Evolutionary conservation across 176 grass and related monocot species (phyloP).

Genomic region (Stipa capillata): DNA sequence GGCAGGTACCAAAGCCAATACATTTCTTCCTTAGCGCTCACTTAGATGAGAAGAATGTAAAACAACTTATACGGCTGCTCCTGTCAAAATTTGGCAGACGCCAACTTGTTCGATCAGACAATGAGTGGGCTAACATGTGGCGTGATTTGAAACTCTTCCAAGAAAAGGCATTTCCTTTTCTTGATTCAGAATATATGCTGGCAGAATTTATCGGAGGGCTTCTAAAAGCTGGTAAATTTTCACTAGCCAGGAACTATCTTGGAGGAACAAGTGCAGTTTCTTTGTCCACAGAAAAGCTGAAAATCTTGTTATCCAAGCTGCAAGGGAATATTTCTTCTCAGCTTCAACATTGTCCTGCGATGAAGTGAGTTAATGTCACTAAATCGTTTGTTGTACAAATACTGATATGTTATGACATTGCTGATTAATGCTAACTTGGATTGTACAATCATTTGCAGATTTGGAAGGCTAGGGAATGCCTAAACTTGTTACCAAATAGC

Average conservation of each 20-base stretch:
- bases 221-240: slow-evolving; percentile 95
- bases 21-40: slow-evolving; percentile 63
- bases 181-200: slow-evolving; percentile 92
- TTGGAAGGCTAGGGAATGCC: slow-evolving; percentile 97
- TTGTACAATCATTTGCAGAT: slow-evolving; percentile 54
- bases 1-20: slow-evolving; percentile 81
- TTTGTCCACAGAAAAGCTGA: slow-evolving; percentile 65
- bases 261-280: slow-evolving; percentile 79
- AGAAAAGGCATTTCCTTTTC: slow-evolving; percentile 96
- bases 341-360: slow-evolving; percentile 86
- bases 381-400: slow-evolving; percentile 15
- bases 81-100: slow-evolving; percentile 93
- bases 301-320: slow-evolving; percentile 84
- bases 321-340: slow-evolving; percentile 97
- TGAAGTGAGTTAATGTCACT: slow-evolving; percentile 51
- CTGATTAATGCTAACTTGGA: slow-evolving; percentile 27
- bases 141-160: slow-evolving; percentile 83
- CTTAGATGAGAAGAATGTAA: slow-evolving; percentile 82
- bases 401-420: slow-evolving; percentile 5
- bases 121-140: slow-evolving; percentile 92
- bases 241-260: slow-evolving; percentile 94
- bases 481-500: slow-evolving; percentile 77
- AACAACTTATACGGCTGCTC: slow-evolving; percentile 81
- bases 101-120: slow-evolving; percentile 79
- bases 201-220: slow-evolving; percentile 90